phyloP scores from a whole-genome alignment of 192 early-diverging fungal species.

The Coemansia sp. region DNA sequence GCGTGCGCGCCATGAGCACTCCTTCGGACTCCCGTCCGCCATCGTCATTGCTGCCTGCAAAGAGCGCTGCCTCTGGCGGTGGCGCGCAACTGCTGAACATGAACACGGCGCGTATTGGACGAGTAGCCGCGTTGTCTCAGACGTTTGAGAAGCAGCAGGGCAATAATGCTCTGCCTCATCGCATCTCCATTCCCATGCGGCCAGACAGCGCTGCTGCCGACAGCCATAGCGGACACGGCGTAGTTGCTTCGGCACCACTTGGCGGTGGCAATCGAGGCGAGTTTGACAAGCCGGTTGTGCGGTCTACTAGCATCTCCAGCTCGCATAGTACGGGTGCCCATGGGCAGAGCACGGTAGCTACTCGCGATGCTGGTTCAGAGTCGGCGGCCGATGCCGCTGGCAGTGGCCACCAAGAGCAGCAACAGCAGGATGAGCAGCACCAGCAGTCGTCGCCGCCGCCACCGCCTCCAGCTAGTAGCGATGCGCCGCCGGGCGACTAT shows the following conservation, averaged over 20 bases:
- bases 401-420: neutral
- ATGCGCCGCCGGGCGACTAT: neutral
- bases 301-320: conserved; percentile 53
- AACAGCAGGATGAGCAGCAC: neutral
- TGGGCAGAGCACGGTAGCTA: conserved; percentile 34
- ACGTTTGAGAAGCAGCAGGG: conserved; percentile 49
- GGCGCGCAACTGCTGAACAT: neutral
- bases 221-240: conserved; percentile 4
- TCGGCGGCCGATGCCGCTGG: conserved; percentile 1
- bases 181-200: conserved; percentile 32
- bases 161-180: conserved; percentile 5
- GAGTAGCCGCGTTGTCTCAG: conserved; percentile 53
- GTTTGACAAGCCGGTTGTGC: conserved; percentile 21
- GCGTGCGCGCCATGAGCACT: conserved; percentile 47
- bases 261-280: conserved; percentile 2
- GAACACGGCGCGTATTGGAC: conserved; percentile 46
- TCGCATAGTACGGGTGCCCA: conserved; percentile 47
- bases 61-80: neutral
- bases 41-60: neutral
- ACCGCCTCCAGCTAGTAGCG: neutral
- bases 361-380: neutral
- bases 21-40: conserved; percentile 41
- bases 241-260: conserved; percentile 37
- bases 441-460: neutral
- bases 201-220: conserved; percentile 7